Percentiles rank a stretch among this genome's conserved stretches.
Evolutionary conservation across 1,139 yeast genomes (phyloP).

Genomic region (Kodamaea anthophila): DNA sequence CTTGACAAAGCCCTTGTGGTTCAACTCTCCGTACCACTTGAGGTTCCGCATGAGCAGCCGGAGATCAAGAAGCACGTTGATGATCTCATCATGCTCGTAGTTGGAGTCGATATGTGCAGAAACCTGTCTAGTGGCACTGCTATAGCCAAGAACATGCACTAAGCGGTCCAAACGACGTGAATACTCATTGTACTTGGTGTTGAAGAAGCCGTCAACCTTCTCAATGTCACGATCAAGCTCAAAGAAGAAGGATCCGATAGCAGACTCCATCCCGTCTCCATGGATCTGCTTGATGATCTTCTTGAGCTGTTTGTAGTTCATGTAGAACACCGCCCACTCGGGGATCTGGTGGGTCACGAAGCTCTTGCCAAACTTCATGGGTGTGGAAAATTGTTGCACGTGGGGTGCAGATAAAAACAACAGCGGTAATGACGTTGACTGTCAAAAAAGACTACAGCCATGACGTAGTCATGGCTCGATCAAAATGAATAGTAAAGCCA

Average conservation of each 20-base stretch:
- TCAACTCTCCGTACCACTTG: conserved; percentile 91
- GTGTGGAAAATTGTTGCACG: too few relatives aligned
- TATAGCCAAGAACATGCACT: conserved; percentile 26
- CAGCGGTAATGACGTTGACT: too few relatives aligned
- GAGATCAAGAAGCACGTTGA: conserved; percentile 69
- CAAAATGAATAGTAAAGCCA: too few relatives aligned
- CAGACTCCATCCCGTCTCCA: conserved; percentile 24
- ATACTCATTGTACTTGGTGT: conserved; percentile 67
- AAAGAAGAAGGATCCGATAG: conserved; percentile 64
- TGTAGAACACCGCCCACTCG: conserved; percentile 78
- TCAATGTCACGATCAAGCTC: conserved; percentile 79
- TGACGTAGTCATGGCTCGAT: too few relatives aligned
- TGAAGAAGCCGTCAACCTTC: conserved; percentile 73
- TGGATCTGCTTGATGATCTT: conserved; percentile 59
- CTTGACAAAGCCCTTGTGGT: conserved; percentile 84
- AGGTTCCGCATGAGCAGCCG: conserved; percentile 75
- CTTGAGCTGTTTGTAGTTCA: conserved; percentile 83
- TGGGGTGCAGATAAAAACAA: too few relatives aligned
- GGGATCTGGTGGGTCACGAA: conserved; percentile 82
- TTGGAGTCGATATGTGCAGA: conserved; percentile 33
- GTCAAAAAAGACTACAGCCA: too few relatives aligned
- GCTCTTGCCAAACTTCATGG: conserved; percentile 84
- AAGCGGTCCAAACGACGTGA: conserved; percentile 58
- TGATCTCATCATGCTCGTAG: conserved; percentile 75
- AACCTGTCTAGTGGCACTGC: conserved; percentile 20